Conservation (phyloP, 2,329 filamentous ascomycete genomes). For the Aspergillus sergii region DNA sequence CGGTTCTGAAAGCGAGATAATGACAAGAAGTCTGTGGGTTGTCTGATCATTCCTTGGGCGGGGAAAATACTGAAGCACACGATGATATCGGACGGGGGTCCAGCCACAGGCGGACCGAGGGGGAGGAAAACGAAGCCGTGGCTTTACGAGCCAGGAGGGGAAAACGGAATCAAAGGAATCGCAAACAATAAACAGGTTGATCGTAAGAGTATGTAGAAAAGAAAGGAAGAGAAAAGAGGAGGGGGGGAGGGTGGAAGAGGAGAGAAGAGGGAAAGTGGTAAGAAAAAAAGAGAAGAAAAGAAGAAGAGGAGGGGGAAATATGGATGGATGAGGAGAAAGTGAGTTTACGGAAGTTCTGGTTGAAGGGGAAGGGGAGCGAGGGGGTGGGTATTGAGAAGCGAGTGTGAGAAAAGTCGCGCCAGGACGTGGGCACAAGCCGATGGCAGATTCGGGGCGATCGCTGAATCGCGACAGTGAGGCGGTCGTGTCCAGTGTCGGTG, state of each 20-base stretch:
- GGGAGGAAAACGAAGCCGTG: slow-evolving; percentile 14
- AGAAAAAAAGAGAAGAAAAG: slow-evolving; percentile 22
- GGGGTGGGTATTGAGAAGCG: slow-evolving; percentile 16
- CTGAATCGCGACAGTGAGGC: slow-evolving; percentile 29
- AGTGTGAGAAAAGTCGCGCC: slow-evolving; percentile 20
- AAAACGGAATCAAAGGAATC: slow-evolving; percentile 19
- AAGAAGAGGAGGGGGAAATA: slow-evolving; percentile 13
- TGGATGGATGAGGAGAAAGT: slow-evolving; percentile 25
- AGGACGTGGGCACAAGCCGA: slow-evolving; percentile 28
- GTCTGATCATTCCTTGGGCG: slow-evolving; percentile 49
- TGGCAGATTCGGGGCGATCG: slow-evolving; percentile 25
- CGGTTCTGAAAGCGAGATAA: slow-evolving; percentile 46
- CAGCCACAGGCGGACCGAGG: slow-evolving; percentile 44
- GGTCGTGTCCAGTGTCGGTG: slow-evolving; percentile 23
- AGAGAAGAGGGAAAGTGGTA: slow-evolving; percentile 13
- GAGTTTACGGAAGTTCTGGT: slow-evolving; percentile 21
- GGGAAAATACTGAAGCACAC: slow-evolving; percentile 27
- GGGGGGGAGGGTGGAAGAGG: slow-evolving; percentile 17
- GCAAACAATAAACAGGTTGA: slow-evolving; percentile 20
- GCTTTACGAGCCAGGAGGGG: slow-evolving; percentile 12
- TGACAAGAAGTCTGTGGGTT: slow-evolving; percentile 42
- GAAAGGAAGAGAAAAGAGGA: slow-evolving; percentile 24
- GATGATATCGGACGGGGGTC: slow-evolving; percentile 32
- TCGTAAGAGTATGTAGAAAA: slow-evolving; percentile 7
- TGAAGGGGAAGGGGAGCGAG: slow-evolving; percentile 23